Base-by-base conservation (phyloP, 306 rosid genomes). In the Datisca glomerata region DNA sequence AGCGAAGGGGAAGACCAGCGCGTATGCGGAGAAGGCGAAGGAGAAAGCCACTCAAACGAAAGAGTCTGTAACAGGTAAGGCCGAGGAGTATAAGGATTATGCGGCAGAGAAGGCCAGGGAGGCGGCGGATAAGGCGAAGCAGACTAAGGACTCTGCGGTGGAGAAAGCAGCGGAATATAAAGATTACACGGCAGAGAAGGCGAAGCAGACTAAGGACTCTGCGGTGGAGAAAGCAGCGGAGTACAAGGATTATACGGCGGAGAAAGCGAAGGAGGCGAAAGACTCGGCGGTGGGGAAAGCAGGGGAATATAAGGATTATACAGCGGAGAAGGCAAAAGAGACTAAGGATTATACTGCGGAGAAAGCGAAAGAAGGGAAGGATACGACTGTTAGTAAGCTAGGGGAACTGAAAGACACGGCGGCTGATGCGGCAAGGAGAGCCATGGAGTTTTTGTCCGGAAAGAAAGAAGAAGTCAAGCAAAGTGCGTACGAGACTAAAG, bases 401-500 rank as follows among this genome's bases (percentile, higher is more conserved):
- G 86, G 79, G 4, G 81, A 65, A 59, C 25, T 85, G 5, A 82
- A 75, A 44, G 79, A 78, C 15, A 53, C 80, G 0, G 76, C 93
- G n/a, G 62, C 76, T 0, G 81, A 53, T 15, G 81, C 86, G 0
- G 81, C 83, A 0, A 58, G 55, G 38, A 59, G 61, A 18, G 82
- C 92, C 1, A 57, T 77, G 67, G 87, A 47, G 28, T 71, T 54
- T 70, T 71, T 83, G 47, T 18, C 83, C 0, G 83, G 67, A 0
- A 76, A 71, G 76, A 73, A 61, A 51, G 94, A 82, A 10, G 94
- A 76, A 24, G 44, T 69, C 1, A 67, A 64, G 35, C 35, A 71
- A 31, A 60, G 51, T 44, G 18, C 73, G 10, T 45, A 53, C 0
- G 96, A 81, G 16, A 63, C 84, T 0, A 57, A 14, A 0, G 73